Evolutionary conservation across 2,329 filamentous ascomycete genomes (phyloP).

Genomic region (Alternaria gaisen): DNA sequence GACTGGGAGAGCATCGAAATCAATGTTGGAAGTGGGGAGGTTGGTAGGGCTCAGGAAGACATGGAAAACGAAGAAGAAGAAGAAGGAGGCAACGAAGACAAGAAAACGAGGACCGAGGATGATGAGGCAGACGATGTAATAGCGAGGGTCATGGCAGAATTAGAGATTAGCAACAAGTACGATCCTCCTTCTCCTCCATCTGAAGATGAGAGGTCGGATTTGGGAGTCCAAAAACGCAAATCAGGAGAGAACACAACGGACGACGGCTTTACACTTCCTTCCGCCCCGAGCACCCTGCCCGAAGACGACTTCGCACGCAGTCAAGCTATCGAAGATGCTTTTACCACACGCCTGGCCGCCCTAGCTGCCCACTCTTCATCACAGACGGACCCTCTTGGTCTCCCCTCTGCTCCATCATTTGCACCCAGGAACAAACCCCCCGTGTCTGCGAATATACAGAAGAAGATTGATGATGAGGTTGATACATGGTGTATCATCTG

Average conservation of each 20-base stretch:
- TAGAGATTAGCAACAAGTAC: conserved; percentile 56
- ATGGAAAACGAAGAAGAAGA: conserved; percentile 27
- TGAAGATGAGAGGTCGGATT: conserved; percentile 23
- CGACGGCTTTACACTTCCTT: conserved; percentile 50
- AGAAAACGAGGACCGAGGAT: conserved; percentile 43
- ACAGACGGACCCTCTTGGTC: conserved; percentile 39
- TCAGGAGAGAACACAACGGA: conserved; percentile 18
- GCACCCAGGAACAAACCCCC: conserved; percentile 51
- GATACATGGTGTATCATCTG: conserved; percentile 85
- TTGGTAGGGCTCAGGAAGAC: conserved; percentile 29
- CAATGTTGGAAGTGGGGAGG: conserved; percentile 37
- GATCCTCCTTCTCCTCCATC: conserved; percentile 34
- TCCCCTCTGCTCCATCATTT: conserved; percentile 59
- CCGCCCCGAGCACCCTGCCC: conserved; percentile 51
- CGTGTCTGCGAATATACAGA: conserved; percentile 47
- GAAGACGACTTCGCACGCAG: conserved; percentile 39
- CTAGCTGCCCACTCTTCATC: conserved; percentile 52
- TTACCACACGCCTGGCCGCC: conserved; percentile 57
- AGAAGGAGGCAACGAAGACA: conserved; percentile 12
- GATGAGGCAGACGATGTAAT: conserved; percentile 58
- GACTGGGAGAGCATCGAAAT: conserved; percentile 47
- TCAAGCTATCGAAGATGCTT: conserved; percentile 54
- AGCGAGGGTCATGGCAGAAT: conserved; percentile 56
- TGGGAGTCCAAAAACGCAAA: conserved; percentile 14
- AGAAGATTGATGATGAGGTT: conserved; percentile 72